These are phyloP conservation scores for Aspergillus novofumigatus DNA, from an alignment of 2,329 filamentous ascomycete genomes.

Conservation along the genomic window DNA sequence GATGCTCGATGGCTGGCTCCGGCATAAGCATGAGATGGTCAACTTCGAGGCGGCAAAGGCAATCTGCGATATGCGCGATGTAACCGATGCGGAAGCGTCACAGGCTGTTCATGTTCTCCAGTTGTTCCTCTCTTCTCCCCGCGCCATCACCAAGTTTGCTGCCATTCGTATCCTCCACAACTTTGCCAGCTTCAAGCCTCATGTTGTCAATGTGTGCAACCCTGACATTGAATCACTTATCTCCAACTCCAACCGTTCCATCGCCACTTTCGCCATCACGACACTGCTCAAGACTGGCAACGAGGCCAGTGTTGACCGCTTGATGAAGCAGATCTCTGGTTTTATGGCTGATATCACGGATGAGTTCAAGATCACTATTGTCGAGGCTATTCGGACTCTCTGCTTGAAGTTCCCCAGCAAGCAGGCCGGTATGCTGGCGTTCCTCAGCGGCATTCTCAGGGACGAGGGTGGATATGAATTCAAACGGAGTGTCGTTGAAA, in stretches of 20 bases:
- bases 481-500: conserved; percentile 95
- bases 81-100: conserved; percentile 84
- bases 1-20: conserved; percentile 90
- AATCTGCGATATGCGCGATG: conserved; percentile 90
- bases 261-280: conserved; percentile 97
- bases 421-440: conserved; percentile 94
- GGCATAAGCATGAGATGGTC: conserved; percentile 99
- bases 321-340: conserved; percentile 97
- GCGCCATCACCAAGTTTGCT: conserved; percentile 94
- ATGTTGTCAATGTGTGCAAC: conserved; percentile 88
- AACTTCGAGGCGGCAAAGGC: conserved; percentile 99
- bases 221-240: conserved; percentile 96
- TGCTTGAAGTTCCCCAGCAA: conserved; percentile 98
- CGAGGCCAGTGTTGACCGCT: conserved; percentile 88
- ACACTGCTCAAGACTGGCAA: conserved; percentile 98
- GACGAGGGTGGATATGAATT: conserved; percentile 98
- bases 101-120: conserved; percentile 94
- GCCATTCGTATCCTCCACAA: conserved; percentile 94
- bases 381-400: conserved; percentile 92
- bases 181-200: conserved; percentile 94
- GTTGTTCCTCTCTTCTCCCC: conserved; percentile 91
- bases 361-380: conserved; percentile 99
- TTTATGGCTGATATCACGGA: conserved; percentile 99
- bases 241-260: conserved; percentile 93
- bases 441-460: conserved; percentile 92